Conservation (phyloP, 1,284 basidiomycete genomes). For the Cystobasidium sp. region DNA sequence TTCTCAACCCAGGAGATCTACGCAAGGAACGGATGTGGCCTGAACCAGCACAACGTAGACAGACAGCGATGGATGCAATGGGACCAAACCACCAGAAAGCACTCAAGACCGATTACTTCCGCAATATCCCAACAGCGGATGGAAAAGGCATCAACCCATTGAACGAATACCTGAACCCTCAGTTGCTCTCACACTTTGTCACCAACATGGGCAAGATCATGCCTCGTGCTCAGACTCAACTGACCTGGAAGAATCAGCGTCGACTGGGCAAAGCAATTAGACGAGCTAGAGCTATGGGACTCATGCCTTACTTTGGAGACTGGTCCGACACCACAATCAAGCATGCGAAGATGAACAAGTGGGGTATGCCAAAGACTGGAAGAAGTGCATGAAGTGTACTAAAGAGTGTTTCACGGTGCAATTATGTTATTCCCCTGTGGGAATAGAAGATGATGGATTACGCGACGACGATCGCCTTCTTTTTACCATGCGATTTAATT, state of each 20-base stretch:
- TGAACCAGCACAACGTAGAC: constrained; percentile 1
- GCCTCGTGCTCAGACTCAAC: constrained; percentile 68
- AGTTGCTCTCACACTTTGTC: constrained; percentile 69
- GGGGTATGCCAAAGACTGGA: constrained; percentile 26
- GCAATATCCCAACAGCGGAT: constrained; percentile 8
- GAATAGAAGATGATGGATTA: background rate
- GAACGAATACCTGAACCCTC: constrained; percentile 65
- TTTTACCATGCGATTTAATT: no score
- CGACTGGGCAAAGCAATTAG: constrained; percentile 83
- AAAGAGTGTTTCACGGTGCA: background rate
- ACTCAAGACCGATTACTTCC: constrained; percentile 32
- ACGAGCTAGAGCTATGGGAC: constrained; percentile 88
- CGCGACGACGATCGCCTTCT: no score
- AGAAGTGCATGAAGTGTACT: background rate
- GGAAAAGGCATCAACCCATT: constrained; percentile 53
- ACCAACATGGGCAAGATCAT: constrained; percentile 84
- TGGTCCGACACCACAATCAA: constrained; percentile 5
- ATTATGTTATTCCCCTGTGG: background rate
- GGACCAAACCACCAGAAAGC: constrained; percentile 20
- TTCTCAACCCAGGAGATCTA: constrained; percentile 18
- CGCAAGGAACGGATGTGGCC: constrained; percentile 32
- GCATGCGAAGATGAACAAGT: constrained; percentile 21
- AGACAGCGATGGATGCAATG: constrained; percentile 25
- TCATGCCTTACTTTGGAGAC: constrained; percentile 65
- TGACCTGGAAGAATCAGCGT: constrained; percentile 82